Percentiles rank a stretch among this genome's conserved stretches.
Evolutionary conservation across 2,329 filamentous ascomycete genomes (phyloP).

Genomic region (Stemphylium beticola): DNA sequence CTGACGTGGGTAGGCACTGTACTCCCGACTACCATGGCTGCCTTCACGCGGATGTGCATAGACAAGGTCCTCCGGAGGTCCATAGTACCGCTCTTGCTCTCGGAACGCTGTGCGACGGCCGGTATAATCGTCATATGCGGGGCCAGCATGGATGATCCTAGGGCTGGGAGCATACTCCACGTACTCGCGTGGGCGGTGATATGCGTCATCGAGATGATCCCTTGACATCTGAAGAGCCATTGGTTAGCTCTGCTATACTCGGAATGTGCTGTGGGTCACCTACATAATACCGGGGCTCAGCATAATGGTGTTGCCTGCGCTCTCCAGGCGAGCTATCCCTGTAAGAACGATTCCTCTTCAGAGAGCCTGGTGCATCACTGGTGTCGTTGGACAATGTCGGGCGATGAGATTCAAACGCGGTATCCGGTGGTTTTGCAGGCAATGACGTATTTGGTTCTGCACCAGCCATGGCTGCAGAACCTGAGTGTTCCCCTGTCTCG

Average conservation of each 20-base stretch:
- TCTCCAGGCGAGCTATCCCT: constrained; percentile 36
- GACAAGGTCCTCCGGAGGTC: constrained; percentile 33
- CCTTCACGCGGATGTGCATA: constrained; percentile 40
- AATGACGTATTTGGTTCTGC: constrained; percentile 41
- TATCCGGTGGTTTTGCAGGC: constrained; percentile 46
- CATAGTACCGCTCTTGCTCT: constrained; percentile 41
- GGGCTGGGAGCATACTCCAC: constrained; percentile 39
- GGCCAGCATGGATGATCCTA: constrained; percentile 33
- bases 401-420: constrained; percentile 58
- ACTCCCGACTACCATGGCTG: constrained; percentile 32
- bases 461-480: constrained; percentile 25
- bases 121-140: constrained; percentile 40
- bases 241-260: constrained; percentile 24
- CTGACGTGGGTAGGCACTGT: constrained; percentile 34
- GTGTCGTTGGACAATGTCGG: constrained; percentile 39
- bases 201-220: constrained; percentile 39
- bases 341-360: constrained; percentile 30
- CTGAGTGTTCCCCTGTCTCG: constrained; percentile 27
- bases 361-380: constrained; percentile 21
- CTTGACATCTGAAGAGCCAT: constrained; percentile 29
- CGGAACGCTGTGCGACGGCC: constrained; percentile 41
- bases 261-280: constrained; percentile 21
- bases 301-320: constrained; percentile 36
- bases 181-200: constrained; percentile 35
- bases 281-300: constrained; percentile 46